These are phyloP conservation scores for Dothistroma pini DNA, from an alignment of 2,329 filamentous ascomycete species.

Conservation along the genomic window DNA sequence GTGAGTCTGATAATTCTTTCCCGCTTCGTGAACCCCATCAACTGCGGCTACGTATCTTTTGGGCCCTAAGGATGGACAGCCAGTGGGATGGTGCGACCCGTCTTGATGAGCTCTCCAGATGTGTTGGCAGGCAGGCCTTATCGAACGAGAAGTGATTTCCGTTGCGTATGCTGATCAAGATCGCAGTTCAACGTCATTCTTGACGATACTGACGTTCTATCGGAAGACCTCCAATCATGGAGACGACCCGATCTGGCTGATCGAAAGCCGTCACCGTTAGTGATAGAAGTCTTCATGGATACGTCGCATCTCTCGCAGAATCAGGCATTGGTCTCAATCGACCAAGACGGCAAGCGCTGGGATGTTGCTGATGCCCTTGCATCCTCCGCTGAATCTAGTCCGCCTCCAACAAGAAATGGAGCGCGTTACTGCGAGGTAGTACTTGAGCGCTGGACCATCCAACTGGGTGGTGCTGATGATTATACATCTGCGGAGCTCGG, in stretches of 20 bases:
- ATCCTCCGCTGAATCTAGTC: conserved; percentile 50
- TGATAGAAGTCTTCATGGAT: conserved; percentile 80
- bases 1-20: conserved; percentile 49
- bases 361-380: conserved; percentile 83
- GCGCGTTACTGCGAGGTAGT: conserved; percentile 65
- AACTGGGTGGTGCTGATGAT: conserved; percentile 63
- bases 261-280: conserved; percentile 73
- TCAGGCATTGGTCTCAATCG: conserved; percentile 81
- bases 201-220: conserved; percentile 84
- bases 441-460: conserved; percentile 85
- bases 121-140: background rate
- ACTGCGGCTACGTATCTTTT: background rate
- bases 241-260: conserved; percentile 73
- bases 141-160: background rate
- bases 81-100: background rate
- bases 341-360: conserved; percentile 88
- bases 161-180: conserved; percentile 6
- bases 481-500: conserved; percentile 54
- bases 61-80: background rate
- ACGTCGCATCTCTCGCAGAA: conserved; percentile 67
- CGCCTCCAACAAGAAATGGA: conserved; percentile 43
- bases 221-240: conserved; percentile 77
- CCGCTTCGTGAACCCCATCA: too few species aligned
- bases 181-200: conserved; percentile 88
- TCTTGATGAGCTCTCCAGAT: background rate